phyloP scores from a whole-genome alignment of 1,139 yeast species.

The Pichia sp. region DNA sequence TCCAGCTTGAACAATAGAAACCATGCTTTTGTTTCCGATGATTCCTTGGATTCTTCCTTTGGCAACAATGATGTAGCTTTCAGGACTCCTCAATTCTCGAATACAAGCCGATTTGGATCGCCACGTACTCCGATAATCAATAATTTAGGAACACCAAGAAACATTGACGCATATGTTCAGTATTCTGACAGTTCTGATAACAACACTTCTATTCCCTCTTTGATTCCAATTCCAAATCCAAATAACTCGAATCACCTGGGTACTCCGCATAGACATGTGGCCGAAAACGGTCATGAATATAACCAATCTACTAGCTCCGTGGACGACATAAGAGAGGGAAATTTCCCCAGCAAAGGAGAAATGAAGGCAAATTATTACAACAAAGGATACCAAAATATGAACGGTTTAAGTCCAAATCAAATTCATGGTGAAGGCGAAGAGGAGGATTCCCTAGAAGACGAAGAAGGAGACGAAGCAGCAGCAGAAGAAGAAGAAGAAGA shows the following conservation, averaged over 20 bases:
- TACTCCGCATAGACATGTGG: background rate
- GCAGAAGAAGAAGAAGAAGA: background rate
- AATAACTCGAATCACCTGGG: background rate
- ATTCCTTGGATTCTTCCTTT: slow-evolving; percentile 16
- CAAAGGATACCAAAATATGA: background rate
- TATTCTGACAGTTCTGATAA: background rate
- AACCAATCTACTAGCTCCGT: too few species aligned
- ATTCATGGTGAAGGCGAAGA: too few species aligned
- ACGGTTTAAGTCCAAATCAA: background rate
- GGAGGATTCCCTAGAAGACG: too few species aligned
- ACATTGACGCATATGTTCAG: background rate
- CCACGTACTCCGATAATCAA: slow-evolving; percentile 7
- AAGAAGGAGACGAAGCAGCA: background rate
- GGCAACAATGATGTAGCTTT: slow-evolving; percentile 3
- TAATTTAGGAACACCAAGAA: background rate
- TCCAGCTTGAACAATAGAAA: slow-evolving; percentile 7
- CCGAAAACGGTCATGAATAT: too few species aligned
- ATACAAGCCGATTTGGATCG: slow-evolving; percentile 3
- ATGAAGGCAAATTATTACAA: background rate
- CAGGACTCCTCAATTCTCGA: slow-evolving; percentile 9
- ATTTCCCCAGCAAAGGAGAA: background rate
- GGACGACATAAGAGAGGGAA: too few species aligned
- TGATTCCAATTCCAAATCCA: background rate
- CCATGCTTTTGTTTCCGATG: slow-evolving; percentile 8
- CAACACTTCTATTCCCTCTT: background rate